Evolutionary conservation across 2,329 filamentous ascomycete genomes (phyloP), one percentile per base, ranked within the genome.

Genomic region (Aspergillus glaucus): DNA sequence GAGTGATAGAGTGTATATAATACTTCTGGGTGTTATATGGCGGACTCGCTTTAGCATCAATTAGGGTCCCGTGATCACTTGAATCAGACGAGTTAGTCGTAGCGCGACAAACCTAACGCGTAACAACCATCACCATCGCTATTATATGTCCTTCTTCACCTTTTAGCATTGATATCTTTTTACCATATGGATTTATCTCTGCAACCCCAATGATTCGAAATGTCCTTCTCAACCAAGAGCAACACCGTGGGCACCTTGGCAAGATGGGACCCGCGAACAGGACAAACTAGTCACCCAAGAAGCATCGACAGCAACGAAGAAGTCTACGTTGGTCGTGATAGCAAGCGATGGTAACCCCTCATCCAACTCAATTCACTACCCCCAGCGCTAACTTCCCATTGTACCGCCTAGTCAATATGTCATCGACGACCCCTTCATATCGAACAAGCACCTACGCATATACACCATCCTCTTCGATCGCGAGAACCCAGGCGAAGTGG

Each of bases 391-490:
- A 54, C 42, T 12, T 19, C 7, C 14, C 15, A n/a, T 48, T 30
- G 26, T 43, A 17, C 17, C 10, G 8, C 42, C 12, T 21, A 73
- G 71, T 51, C 57, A 67, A 45, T 65, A 62, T 46, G 53, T 63
- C 6, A 36, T 74, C 17, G 47, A 64, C 2, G 63, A 72, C 44
- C 61, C 55, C 6, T 50, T 56, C 26, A 54, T 74, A 12, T 76
- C 73, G 3, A 68, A 68, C 39, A 62, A 55, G 28, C 73, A 76
- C 50, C 40, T 75, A 10, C 64, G 65, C 15, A 67, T 76, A 43
- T 74, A 75, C 52, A 66, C 66, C 8, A 62, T 75, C 12, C 56
- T 71, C 3, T 73, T 69, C 48, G 69, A 74, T 49, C 56, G 66
- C 30, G 66, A 69, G 2, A 63, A 69, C 15, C 61, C 61, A 0